Evolutionary conservation across 345 rosid genomes (phyloP).

Genomic region (Toxicodendron radicans): DNA sequence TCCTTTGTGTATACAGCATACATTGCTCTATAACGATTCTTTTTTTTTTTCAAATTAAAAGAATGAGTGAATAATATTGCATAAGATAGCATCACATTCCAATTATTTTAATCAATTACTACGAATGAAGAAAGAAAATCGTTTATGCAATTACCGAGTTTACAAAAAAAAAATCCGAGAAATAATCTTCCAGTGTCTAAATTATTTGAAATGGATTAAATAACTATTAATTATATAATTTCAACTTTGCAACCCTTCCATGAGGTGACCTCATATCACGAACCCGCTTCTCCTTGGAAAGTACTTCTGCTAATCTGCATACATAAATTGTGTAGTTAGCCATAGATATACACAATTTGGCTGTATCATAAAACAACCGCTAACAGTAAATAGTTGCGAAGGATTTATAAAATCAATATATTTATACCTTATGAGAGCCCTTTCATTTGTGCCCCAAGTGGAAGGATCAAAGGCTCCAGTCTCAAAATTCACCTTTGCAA

Average conservation of each 20-base stretch:
- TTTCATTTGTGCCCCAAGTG: slow-evolving; percentile 35
- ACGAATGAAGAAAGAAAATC: too few species aligned
- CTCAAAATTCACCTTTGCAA: slow-evolving; percentile 49
- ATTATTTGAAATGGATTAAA: too few species aligned
- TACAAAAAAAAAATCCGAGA: too few species aligned
- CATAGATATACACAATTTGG: background rate
- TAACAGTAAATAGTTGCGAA: background rate
- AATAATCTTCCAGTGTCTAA: too few species aligned
- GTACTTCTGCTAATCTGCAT: slow-evolving; percentile 40
- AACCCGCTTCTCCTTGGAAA: slow-evolving; percentile 42
- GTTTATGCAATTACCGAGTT: too few species aligned
- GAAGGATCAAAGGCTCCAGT: slow-evolving; percentile 34
- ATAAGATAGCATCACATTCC: too few species aligned
- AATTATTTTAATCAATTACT: too few species aligned
- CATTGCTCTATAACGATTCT: too few species aligned
- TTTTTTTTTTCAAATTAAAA: too few species aligned
- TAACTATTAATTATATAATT: too few species aligned
- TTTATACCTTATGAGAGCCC: slow-evolving; percentile 44
- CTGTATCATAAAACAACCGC: background rate
- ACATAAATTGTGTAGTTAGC: background rate
- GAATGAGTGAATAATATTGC: too few species aligned
- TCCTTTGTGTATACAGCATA: too few species aligned
- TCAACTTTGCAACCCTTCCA: slow-evolving; percentile 4
- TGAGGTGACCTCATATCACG: slow-evolving; percentile 39
- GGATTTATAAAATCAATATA: background rate